Evolutionary conservation across 2,329 filamentous ascomycete species (phyloP), one percentile per base, ranked within the genome.

Genomic region (Aspergillus arachidicola): DNA sequence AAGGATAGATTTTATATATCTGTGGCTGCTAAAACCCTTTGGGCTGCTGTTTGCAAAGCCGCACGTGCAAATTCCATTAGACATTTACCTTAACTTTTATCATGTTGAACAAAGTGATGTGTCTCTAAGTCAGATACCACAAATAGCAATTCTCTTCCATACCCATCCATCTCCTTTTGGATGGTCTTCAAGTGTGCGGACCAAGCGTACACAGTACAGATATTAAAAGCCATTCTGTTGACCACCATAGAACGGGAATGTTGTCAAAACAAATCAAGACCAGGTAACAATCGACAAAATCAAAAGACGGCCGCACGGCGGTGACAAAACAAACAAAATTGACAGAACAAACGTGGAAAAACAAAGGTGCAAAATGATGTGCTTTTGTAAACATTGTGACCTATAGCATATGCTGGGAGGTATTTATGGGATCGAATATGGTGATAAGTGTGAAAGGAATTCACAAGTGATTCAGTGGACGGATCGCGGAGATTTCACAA

Each of bases 401-500:
- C 6, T 32, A 30, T 55, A 55, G n/a, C 51, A 41, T 14, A 55
- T 55, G 32, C n/a, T 55, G 30, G 9, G n/a, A 38, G 26, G 30
- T 55, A 55, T 32, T 10, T 6, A 38, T 28, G 21, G 34, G 19
- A 21, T 11, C 12, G 21, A 19, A 26, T 23, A 26, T 41, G 14
- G 51, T 12, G 51, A 28, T 21, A 55, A 55, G 34, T 12, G n/a
- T 14, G 21, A 34, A 38, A n/a, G 11, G 6, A 9, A 36, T 36
- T n/a, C 21, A 14, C n/a, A 28, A 26, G 21, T 38, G 32, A 59
- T 19, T 68, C 66, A 76, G 43, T 70, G 67, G 51, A 71, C 73
- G 14, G 77, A 78, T 26, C 72, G 75, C 56, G 77, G 74, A 46
- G 76, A 76, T 21, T 74, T 73, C 51, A 76, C 66, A 41, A 73